Evolutionary conservation across 2,329 filamentous ascomycete species (phyloP).

Genomic region (Neofusicoccum cordaticola): DNA sequence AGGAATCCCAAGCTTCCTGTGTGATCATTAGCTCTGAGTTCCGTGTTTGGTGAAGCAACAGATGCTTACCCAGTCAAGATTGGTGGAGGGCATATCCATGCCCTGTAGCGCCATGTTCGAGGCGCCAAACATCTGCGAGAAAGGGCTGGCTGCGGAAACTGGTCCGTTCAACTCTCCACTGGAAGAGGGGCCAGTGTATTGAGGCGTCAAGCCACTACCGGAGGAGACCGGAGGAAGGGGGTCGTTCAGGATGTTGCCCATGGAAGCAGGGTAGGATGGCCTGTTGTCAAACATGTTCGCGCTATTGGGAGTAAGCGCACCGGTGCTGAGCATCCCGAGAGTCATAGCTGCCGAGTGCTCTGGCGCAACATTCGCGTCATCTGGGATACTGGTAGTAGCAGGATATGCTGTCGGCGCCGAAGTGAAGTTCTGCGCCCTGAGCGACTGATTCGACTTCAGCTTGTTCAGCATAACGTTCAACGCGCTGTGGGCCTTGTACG

Average conservation of each 20-base stretch:
- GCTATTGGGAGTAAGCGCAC: conserved; percentile 54
- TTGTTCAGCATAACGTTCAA: conserved; percentile 84
- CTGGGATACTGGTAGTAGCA: conserved; percentile 27
- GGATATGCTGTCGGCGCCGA: conserved; percentile 30
- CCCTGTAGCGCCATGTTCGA: conserved; percentile 46
- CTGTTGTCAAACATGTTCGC: conserved; percentile 41
- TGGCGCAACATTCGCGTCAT: conserved; percentile 57
- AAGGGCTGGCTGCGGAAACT: conserved; percentile 50
- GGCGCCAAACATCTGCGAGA: conserved; percentile 54
- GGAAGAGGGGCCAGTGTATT: conserved; percentile 27
- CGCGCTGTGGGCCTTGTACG: conserved; percentile 78
- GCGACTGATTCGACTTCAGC: conserved; percentile 55
- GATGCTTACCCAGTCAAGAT: conserved; percentile 61
- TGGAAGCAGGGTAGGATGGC: conserved; percentile 33
- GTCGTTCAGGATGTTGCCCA: conserved; percentile 38
- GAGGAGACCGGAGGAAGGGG: conserved; percentile 24
- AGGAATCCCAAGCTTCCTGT: conserved; percentile 67
- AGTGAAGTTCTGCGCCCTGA: conserved; percentile 30
- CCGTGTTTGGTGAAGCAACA: conserved; percentile 17
- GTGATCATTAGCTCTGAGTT: conserved; percentile 26
- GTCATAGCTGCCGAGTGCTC: conserved; percentile 68
- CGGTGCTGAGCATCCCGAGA: conserved; percentile 64
- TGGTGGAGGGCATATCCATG: conserved; percentile 51
- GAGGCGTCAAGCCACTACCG: conserved; percentile 33
- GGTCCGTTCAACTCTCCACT: conserved; percentile 32